Conservation (phyloP, 768 basidiomycete species). For the Lactifluus pinguis region DNA sequence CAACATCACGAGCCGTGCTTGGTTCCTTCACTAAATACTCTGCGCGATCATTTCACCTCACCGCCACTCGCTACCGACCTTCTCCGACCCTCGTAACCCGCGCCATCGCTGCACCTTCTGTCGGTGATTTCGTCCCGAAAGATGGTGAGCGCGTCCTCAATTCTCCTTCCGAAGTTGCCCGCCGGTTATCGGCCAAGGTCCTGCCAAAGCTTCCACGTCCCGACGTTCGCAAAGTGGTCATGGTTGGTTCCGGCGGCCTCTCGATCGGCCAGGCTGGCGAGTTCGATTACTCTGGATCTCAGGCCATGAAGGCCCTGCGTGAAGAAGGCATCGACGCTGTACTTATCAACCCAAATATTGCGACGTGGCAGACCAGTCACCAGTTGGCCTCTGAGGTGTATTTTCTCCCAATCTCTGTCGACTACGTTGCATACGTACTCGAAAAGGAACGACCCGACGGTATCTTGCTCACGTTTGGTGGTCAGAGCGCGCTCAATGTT, state of each 20-base stretch:
- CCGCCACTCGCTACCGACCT: constrained; percentile 1
- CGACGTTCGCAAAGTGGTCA: constrained; percentile 89
- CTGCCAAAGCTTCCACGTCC: constrained; percentile 86
- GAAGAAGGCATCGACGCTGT: constrained; percentile 93
- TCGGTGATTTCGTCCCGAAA: constrained; percentile 22
- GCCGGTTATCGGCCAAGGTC: constrained; percentile 88
- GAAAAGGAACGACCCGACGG: constrained; percentile 99
- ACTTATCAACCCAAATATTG: constrained; percentile 97
- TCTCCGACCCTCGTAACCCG: constrained; percentile 12
- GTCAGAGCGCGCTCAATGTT: constrained; percentile 95
- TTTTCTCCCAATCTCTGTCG: constrained; percentile 91
- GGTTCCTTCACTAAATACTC: not conserved
- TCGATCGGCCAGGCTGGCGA: constrained; percentile 98
- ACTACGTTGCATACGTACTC: constrained; percentile 97
- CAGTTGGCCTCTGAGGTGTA: constrained; percentile 95
- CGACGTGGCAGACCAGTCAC: constrained; percentile 99
- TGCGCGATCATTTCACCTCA: constrained; percentile 7
- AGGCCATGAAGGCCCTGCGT: constrained; percentile 93
- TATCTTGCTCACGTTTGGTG: constrained; percentile 94
- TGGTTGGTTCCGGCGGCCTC: constrained; percentile 93
- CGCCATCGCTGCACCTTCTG: constrained; percentile 25
- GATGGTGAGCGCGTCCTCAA: constrained; percentile 66
- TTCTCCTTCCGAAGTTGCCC: constrained; percentile 90
- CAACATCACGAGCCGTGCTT: not conserved
- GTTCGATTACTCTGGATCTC: constrained; percentile 98